Conservation (phyloP, 768 basidiomycete species). For the Termitomyces eurrhizus region DNA sequence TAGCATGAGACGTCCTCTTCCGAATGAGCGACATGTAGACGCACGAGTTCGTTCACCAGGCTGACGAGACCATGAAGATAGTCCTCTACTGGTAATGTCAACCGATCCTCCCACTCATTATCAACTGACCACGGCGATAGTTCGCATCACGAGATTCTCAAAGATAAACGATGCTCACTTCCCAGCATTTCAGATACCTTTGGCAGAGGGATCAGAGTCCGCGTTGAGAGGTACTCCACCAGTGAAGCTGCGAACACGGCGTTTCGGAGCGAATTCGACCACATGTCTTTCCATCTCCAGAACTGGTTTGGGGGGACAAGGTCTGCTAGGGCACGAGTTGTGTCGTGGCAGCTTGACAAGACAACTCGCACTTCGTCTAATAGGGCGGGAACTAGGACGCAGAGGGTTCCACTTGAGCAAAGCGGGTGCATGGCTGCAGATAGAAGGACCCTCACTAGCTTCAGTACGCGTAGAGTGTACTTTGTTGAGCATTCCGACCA, state of each 20-base stretch:
- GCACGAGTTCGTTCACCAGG: constrained; percentile 76
- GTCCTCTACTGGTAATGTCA: constrained; percentile 67
- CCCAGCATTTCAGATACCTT: constrained; percentile 55
- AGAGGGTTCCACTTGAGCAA: constrained; percentile 5
- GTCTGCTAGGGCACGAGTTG: constrained; percentile 45
- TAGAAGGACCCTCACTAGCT: constrained; percentile 40
- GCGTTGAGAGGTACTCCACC: constrained; percentile 57
- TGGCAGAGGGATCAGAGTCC: constrained; percentile 55
- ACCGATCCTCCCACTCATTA: constrained; percentile 64
- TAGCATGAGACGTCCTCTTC: not conserved
- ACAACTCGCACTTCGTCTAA: constrained; percentile 54
- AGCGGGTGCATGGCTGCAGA: not conserved
- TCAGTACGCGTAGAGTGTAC: constrained; percentile 70
- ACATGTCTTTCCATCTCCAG: constrained; percentile 86
- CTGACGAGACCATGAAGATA: constrained; percentile 79
- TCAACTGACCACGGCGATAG: constrained; percentile 53
- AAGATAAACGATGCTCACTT: constrained; percentile 41
- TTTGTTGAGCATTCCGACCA: constrained; percentile 74
- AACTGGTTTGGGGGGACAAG: constrained; percentile 69
- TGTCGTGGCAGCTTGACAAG: constrained; percentile 50
- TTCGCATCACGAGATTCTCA: not conserved
- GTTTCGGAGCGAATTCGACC: constrained; percentile 65
- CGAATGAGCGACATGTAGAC: constrained; percentile 14
- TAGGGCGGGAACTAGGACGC: constrained; percentile 51
- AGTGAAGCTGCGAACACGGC: constrained; percentile 65